Conservation (phyloP, 2,329 filamentous ascomycete species). For the Cadophora gregata region DNA sequence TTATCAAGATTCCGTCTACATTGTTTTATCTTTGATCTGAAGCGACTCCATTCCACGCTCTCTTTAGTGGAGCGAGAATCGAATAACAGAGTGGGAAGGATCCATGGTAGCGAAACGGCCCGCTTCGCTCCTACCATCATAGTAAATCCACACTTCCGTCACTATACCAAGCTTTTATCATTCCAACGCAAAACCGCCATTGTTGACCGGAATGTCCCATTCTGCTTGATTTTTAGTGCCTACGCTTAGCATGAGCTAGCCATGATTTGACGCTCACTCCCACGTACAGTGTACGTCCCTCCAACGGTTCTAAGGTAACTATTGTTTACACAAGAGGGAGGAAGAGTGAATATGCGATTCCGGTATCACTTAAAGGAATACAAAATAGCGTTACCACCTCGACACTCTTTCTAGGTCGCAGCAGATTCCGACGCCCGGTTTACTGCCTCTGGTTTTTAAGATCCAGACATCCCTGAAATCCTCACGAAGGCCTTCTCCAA, state of each 20-base stretch:
- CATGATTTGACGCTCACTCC: slow-evolving; percentile 1
- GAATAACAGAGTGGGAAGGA: not conserved
- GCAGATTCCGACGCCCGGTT: not conserved
- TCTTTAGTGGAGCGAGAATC: not conserved
- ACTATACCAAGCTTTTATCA: not conserved
- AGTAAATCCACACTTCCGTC: not conserved
- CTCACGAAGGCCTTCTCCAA: not conserved
- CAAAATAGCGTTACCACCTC: not conserved
- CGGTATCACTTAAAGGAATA: not conserved
- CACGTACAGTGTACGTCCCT: not conserved
- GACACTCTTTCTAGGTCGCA: not conserved
- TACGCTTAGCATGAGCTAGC: not conserved
- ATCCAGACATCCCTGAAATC: not conserved
- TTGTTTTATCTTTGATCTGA: too few relatives aligned
- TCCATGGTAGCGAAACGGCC: not conserved
- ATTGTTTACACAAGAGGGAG: not conserved
- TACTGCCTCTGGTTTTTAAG: not conserved
- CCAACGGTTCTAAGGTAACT: not conserved
- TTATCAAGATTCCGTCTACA: too few relatives aligned
- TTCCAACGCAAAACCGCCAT: not conserved
- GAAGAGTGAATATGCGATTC: not conserved
- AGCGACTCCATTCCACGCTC: not conserved
- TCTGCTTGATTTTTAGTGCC: not conserved
- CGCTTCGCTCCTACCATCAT: slow-evolving; percentile 1
- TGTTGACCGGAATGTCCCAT: not conserved